Conservation (phyloP, 495 filamentous ascomycete species). For the Aspergillus homomorphus region DNA sequence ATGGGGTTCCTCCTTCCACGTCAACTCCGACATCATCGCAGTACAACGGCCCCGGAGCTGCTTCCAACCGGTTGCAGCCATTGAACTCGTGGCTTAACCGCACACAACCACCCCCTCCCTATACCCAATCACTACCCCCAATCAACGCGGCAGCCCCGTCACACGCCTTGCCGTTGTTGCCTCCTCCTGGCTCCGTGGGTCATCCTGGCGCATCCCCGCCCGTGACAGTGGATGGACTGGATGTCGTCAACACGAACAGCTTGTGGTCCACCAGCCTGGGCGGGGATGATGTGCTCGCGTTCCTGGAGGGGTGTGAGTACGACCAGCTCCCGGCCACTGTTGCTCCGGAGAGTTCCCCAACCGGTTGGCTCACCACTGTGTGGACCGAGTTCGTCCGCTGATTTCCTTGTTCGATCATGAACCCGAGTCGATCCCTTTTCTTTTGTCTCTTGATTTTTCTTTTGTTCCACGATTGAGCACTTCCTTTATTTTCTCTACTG, state of each 20-base stretch:
- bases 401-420: neutral
- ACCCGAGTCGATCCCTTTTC: neutral
- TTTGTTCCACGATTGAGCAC: constrained; percentile 4
- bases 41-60: constrained; percentile 28
- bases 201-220: constrained; percentile 39
- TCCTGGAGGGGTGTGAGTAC: constrained; percentile 46
- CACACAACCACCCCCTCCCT: constrained; percentile 37
- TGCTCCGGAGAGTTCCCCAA: constrained; percentile 36
- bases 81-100: constrained; percentile 41
- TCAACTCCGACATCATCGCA: constrained; percentile 31
- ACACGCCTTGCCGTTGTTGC: constrained; percentile 33
- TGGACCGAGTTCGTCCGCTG: constrained; percentile 36
- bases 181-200: constrained; percentile 33
- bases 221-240: constrained; percentile 32
- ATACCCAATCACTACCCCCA: constrained; percentile 41
- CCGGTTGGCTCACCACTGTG: constrained; percentile 42
- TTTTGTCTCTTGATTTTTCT: constrained; percentile 5
- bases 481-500: constrained; percentile 12
- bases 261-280: constrained; percentile 40
- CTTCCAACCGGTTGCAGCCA: constrained; percentile 39
- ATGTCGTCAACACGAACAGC: constrained; percentile 26
- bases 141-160: constrained; percentile 34
- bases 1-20: constrained; percentile 19
- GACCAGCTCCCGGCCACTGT: constrained; percentile 30
- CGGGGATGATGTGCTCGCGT: constrained; percentile 47